Evolutionary conservation across 2,329 filamentous ascomycete species (phyloP), one percentile per base, ranked within the genome.

Genomic region (Fusarium buxicola): DNA sequence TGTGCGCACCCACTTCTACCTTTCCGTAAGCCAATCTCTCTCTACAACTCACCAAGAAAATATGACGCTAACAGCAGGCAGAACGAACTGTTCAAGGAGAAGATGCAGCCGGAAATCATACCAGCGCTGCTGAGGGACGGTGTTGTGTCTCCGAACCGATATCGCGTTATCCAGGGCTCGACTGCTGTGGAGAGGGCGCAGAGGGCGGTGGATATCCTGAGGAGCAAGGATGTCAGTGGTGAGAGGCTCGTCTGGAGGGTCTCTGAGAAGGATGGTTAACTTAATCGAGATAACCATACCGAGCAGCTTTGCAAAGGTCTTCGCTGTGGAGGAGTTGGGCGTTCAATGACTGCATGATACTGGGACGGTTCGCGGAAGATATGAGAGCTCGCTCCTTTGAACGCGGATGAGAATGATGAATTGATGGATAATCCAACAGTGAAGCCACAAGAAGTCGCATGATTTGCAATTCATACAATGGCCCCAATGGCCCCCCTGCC

Each of bases 21-120:
- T 73, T 12, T 50, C 60, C 11, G 72, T 70, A 50, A 64, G 66
- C 40, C 9, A 12, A n/a, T 6, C n/a, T 7, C 9, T 6, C n/a
- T 7, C 9, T 36, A 18, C 5, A 27, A n/a, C 2, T 21, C 2
- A 12, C 8, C n/a, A 8, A 38, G 24, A 15, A 12, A 44, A 15
- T 4, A 18, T 13, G 16, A 60, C 34, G 11, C 55, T 60, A 40
- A 69, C 21, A 15, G 7, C 4, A 9, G 1, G 39, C 34, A 87
- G 81, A 86, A 88, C 59, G 75, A 81, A 13, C 78, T 83, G 38
- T 83, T 86, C 73, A 84, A 81, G 57, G 73, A 85, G 41, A 80
- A 84, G 45, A 72, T 86, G 31, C 82, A 86, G 65, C 72, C 81
- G 1, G 81, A 84, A 12, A 84, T 88, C 47, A 80, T 88, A 68